A percentile compares a stretch with the other conserved stretches of the same genome.
These are phyloP conservation scores for Kandelia obovata DNA, from an alignment of 345 rosid species.

Conservation along the genomic window DNA sequence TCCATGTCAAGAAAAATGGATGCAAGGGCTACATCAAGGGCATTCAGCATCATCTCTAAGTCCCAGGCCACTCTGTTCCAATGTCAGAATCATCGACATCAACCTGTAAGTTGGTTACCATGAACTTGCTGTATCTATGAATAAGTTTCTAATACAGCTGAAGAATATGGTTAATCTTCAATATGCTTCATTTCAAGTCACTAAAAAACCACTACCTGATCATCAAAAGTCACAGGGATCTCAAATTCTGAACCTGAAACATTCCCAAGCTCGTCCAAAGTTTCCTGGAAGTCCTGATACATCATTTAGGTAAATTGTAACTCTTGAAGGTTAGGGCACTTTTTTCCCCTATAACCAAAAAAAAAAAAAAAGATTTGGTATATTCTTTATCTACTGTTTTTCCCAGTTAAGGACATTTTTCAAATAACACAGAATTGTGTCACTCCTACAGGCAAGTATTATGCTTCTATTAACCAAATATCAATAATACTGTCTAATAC, in stretches of 20 bases:
- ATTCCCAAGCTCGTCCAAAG: constrained; percentile 41
- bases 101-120: constrained; percentile 19
- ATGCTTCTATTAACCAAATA: too few relatives aligned
- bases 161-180: constrained; percentile 18
- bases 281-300: constrained; percentile 40
- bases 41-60: constrained; percentile 15
- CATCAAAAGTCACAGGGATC: constrained; percentile 43
- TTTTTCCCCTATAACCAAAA: too few relatives aligned
- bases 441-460: background rate
- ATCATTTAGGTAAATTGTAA: background rate
- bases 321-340: background rate
- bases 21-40: background rate
- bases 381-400: too few relatives aligned
- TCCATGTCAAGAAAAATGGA: constrained; percentile 14
- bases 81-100: constrained; percentile 28
- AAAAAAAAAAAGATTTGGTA: too few relatives aligned
- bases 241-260: constrained; percentile 51
- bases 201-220: constrained; percentile 37
- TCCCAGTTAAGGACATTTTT: background rate
- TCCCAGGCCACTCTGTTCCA: constrained; percentile 25
- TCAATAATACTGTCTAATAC: too few relatives aligned
- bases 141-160: constrained; percentile 14
- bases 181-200: constrained; percentile 18
- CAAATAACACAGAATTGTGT: background rate
- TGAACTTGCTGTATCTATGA: constrained; percentile 10